Base-by-base conservation (phyloP, 352 stramenopile genomes). In the Globisporangium splendens region DNA sequence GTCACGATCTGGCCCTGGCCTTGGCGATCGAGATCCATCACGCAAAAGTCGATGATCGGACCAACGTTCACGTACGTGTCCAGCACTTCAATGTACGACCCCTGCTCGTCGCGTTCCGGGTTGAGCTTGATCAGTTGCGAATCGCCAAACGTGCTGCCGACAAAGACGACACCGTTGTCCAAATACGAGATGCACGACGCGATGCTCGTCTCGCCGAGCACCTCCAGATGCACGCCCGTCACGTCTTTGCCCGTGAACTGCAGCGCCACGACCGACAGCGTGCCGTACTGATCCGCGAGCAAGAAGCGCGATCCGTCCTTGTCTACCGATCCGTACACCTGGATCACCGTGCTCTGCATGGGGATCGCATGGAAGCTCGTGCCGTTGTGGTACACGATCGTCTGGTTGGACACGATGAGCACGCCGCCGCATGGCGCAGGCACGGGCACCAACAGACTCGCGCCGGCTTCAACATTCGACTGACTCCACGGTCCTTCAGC, bases 1-100 rank as follows among this genome's bases (percentile, higher is more conserved):
- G 97, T 99, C 8, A 99, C 97, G 43, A 98, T 96, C 71, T 98
- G 90, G 1, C 89, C 93, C 68, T 99, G 96, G 8, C 87, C 85
- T 59, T 98, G 91, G 3, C 92, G 83, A 59, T 98, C 93, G 17
- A 97, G 80, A 56, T 98, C 93, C 66, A 98, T 96, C 18, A 99
- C 82, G 70, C 96, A 98, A 75, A 99, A 98, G 68, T 99, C 97
- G 14, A 98, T 91, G 77, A 99, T 99, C 8, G 97, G 97, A 6
- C 96, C 97, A 50, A 99, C 81, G 64, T 99, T 98, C 15, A 91
- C 89, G 61, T 99, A 99, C 55, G 95, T 96, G 70, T 99, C 96
- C 49, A 99, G 70, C 0, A 99, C 85, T 58, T 96, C 83, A 22
- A 99, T 64, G 69, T 98, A 98, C 8, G 64, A 96, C 56, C 68